Evolutionary conservation across 108 stramenopile species (phyloP).

Genomic region (Skeletonema marinoi): DNA sequence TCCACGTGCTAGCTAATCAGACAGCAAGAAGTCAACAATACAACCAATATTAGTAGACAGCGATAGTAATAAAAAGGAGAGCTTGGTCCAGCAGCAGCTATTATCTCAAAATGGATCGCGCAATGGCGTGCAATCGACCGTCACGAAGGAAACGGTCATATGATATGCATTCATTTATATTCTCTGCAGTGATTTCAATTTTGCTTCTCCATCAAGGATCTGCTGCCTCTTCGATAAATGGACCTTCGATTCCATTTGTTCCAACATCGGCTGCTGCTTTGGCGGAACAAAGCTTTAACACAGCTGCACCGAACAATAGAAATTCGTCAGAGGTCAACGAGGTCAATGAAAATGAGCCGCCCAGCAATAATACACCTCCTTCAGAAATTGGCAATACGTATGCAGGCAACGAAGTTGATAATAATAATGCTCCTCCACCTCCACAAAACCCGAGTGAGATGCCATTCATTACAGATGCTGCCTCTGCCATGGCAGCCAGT

Average conservation of each 20-base stretch:
- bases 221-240: neutral
- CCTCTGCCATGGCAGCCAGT: neutral
- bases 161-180: neutral
- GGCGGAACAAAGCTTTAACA: neutral
- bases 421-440: neutral
- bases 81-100: neutral
- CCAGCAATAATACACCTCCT: neutral
- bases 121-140: neutral
- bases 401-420: neutral
- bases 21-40: too few species aligned
- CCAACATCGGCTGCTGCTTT: neutral
- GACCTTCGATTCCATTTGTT: neutral
- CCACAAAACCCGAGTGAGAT: neutral
- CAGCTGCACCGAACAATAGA: neutral
- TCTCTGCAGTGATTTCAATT: neutral
- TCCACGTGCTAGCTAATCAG: too few species aligned
- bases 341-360: neutral
- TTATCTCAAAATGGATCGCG: neutral
- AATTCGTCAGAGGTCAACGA: neutral
- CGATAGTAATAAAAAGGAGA: too few species aligned
- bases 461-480: conserved; percentile 3
- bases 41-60: too few species aligned
- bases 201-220: neutral
- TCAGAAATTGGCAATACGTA: neutral
- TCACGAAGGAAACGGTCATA: neutral